Conservation (phyloP, 768 basidiomycete species). For the Lactarius indigo region DNA sequence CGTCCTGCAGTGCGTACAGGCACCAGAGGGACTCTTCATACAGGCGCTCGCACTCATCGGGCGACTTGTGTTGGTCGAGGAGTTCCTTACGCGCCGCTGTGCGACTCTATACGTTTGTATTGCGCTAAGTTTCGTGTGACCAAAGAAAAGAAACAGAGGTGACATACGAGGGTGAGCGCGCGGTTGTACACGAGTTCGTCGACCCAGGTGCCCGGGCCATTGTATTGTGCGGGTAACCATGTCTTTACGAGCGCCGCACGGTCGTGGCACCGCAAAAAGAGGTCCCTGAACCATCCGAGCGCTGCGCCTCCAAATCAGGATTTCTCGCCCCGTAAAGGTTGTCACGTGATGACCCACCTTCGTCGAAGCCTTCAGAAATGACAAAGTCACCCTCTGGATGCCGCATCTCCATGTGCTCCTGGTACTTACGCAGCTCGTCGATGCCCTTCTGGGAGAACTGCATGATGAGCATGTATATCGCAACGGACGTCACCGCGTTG, state of each 20-base stretch:
- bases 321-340: constrained; percentile 7
- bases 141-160: not conserved
- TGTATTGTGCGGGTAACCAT: constrained; percentile 80
- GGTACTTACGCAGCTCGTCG: constrained; percentile 70
- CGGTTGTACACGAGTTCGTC: constrained; percentile 93
- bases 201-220: constrained; percentile 77
- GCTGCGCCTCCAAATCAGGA: constrained; percentile 42
- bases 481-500: constrained; percentile 80
- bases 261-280: constrained; percentile 93
- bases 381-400: constrained; percentile 71
- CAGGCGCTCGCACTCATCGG: constrained; percentile 85
- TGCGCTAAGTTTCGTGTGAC: not conserved
- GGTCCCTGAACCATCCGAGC: constrained; percentile 85
- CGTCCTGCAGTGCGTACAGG: constrained; percentile 87
- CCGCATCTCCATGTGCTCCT: constrained; percentile 79
- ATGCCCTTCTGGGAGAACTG: constrained; percentile 92
- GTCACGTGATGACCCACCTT: constrained; percentile 46
- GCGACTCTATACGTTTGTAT: constrained; percentile 59
- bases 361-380: constrained; percentile 77
- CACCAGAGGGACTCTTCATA: constrained; percentile 97
- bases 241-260: constrained; percentile 86
- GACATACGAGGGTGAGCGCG: constrained; percentile 76
- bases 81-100: constrained; percentile 91
- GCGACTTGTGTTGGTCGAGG: constrained; percentile 67
- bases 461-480: constrained; percentile 89